Evolutionary conservation across 495 filamentous ascomycete species (phyloP).

Genomic region (Penicillium ucsense): DNA sequence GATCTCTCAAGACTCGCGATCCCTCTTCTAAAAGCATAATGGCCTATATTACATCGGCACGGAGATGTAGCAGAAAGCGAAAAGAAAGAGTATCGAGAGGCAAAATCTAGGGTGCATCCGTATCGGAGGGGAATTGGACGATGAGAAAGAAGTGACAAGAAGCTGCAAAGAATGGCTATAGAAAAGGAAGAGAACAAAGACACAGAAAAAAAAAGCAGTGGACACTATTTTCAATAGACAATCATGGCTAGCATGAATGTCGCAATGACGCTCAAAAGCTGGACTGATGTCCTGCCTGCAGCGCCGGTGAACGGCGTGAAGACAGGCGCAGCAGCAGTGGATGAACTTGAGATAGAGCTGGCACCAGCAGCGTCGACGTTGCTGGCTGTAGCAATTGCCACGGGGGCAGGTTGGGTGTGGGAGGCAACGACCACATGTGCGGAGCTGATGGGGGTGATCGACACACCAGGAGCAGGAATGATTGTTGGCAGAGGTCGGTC

Average conservation of each 20-base stretch:
- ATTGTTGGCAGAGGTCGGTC: slow-evolving; percentile 3
- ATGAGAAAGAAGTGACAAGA: no score
- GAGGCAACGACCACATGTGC: background rate
- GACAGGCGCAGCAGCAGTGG: slow-evolving; percentile 11
- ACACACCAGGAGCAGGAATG: slow-evolving; percentile 4
- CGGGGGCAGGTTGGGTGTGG: slow-evolving; percentile 1
- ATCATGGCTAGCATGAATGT: slow-evolving; percentile 13
- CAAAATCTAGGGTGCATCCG: no score
- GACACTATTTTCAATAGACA: slow-evolving; percentile 1
- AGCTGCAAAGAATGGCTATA: no score
- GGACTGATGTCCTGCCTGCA: slow-evolving; percentile 16
- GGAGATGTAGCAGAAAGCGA: no score
- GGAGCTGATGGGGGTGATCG: background rate
- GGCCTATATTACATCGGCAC: no score
- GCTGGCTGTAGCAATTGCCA: slow-evolving; percentile 6
- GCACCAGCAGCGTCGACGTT: slow-evolving; percentile 1
- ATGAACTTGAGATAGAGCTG: slow-evolving; percentile 3
- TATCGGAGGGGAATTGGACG: no score
- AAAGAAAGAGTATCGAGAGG: no score
- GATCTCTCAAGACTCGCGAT: no score
- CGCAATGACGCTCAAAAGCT: slow-evolving; percentile 9
- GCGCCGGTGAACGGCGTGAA: slow-evolving; percentile 16
- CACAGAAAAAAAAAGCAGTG: background rate
- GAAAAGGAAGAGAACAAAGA: background rate
- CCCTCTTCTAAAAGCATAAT: no score